Evolutionary conservation across 208 protist species (phyloP).

Genomic region (Polymyxa betae): DNA sequence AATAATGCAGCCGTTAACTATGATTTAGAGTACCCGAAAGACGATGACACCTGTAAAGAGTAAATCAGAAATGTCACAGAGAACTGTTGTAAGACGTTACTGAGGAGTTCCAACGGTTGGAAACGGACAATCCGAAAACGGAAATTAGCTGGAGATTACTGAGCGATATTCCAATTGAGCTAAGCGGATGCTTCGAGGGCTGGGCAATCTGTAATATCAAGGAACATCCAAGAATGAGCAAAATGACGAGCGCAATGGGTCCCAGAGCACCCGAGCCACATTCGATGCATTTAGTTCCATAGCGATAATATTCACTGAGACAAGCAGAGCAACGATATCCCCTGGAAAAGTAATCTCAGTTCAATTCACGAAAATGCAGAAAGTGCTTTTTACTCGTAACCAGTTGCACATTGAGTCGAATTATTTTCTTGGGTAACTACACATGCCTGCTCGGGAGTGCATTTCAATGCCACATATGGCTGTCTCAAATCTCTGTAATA

Average conservation of each 20-base stretch:
- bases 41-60: background rate
- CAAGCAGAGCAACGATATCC: background rate
- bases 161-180: background rate
- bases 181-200: constrained; percentile 4
- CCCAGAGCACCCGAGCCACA: background rate
- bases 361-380: background rate
- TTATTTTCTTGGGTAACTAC: background rate
- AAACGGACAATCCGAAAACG: background rate
- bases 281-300: background rate
- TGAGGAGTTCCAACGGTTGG: background rate
- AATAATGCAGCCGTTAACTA: background rate
- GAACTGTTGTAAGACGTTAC: background rate
- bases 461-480: background rate
- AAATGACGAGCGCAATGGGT: background rate
- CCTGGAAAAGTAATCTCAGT: background rate
- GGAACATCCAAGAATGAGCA: background rate
- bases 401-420: background rate
- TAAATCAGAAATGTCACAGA: background rate
- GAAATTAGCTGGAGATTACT: constrained; percentile 1
- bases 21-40: background rate
- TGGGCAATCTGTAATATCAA: background rate
- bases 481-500: constrained; percentile 4
- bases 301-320: background rate
- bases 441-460: background rate
- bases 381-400: background rate